A percentile compares a stretch with the other conserved stretches of the same genome.
Evolutionary conservation across 2,329 filamentous ascomycete species (phyloP).

Genomic region (Paraphoma chrysanthemicola): DNA sequence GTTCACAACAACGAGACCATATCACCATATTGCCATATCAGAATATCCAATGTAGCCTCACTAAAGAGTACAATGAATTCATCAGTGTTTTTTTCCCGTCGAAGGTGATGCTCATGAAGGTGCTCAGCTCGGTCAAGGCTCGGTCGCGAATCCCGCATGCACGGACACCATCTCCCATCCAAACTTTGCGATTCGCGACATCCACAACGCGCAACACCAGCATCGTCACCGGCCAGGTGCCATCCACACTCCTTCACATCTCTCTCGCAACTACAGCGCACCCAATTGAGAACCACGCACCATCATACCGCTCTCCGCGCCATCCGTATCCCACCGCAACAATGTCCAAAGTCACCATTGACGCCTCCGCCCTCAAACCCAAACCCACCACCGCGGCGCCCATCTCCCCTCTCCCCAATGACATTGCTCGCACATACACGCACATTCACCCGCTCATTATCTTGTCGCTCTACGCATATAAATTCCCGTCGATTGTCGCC

Average conservation of each 20-base stretch:
- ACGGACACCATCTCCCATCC: slow-evolving; percentile 16
- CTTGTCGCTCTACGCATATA: slow-evolving; percentile 66
- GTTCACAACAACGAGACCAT: too few relatives aligned
- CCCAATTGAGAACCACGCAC: not conserved
- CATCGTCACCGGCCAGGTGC: slow-evolving; percentile 23
- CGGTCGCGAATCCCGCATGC: slow-evolving; percentile 4
- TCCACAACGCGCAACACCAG: slow-evolving; percentile 12
- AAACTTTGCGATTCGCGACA: slow-evolving; percentile 24
- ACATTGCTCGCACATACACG: slow-evolving; percentile 63
- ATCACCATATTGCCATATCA: too few relatives aligned
- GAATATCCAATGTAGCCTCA: too few relatives aligned
- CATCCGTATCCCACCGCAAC: not conserved
- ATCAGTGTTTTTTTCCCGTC: too few relatives aligned
- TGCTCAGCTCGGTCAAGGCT: slow-evolving; percentile 11
- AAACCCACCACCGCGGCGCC: slow-evolving; percentile 42
- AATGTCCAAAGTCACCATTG: slow-evolving; percentile 38
- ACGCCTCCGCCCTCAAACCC: slow-evolving; percentile 27
- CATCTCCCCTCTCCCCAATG: slow-evolving; percentile 56
- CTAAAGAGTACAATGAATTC: not conserved
- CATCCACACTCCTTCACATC: slow-evolving; percentile 24
- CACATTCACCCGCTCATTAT: slow-evolving; percentile 73
- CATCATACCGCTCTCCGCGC: not conserved
- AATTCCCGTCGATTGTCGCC: slow-evolving; percentile 71
- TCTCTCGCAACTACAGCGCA: not conserved
- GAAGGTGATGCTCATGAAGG: slow-evolving; percentile 8